Conservation (phyloP, 1,139 yeast genomes). For the Candida glucosophila region DNA sequence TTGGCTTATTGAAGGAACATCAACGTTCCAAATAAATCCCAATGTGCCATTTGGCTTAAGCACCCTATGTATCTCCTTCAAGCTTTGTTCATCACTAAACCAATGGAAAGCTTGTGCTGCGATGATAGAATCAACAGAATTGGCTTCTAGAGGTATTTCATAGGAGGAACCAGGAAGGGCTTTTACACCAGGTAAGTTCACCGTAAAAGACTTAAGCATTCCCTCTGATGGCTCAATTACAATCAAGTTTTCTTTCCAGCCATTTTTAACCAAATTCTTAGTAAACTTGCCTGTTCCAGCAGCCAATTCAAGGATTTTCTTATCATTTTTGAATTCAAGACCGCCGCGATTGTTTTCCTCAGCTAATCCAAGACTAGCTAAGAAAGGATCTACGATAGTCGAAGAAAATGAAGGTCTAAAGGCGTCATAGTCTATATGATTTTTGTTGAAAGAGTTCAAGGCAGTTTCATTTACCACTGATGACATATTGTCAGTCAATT, state of each 20-base stretch:
- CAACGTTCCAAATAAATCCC: slow-evolving; percentile 59
- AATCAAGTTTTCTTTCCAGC: slow-evolving; percentile 26
- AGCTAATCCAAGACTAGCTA: slow-evolving; percentile 26
- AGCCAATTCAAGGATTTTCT: slow-evolving; percentile 45
- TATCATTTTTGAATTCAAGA: slow-evolving; percentile 13
- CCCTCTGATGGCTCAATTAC: slow-evolving; percentile 57
- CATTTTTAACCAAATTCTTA: slow-evolving; percentile 29
- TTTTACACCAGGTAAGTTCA: slow-evolving; percentile 40
- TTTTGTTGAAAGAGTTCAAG: slow-evolving; percentile 40
- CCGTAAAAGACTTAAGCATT: slow-evolving; percentile 42
- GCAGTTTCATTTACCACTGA: too few relatives aligned
- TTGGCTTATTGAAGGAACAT: slow-evolving; percentile 21
- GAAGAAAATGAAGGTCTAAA: slow-evolving; percentile 50
- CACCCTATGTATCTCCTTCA: slow-evolving; percentile 45
- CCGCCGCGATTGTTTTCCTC: slow-evolving; percentile 4
- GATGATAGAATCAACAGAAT: slow-evolving; percentile 43
- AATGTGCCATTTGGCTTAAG: slow-evolving; percentile 40
- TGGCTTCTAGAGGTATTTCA: slow-evolving; percentile 37
- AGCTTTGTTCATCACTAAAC: slow-evolving; percentile 46
- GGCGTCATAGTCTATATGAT: slow-evolving; percentile 46
- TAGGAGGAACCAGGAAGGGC: slow-evolving; percentile 38
- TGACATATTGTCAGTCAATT: too few relatives aligned
- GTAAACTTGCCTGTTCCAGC: slow-evolving; percentile 67
- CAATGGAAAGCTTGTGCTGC: slow-evolving; percentile 65
- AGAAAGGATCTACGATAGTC: slow-evolving; percentile 39